Percentiles rank a stretch among this genome's conserved stretches.
Conservation (phyloP, 1,284 basidiomycete genomes). For the Sanghuangporus sanghuang region DNA sequence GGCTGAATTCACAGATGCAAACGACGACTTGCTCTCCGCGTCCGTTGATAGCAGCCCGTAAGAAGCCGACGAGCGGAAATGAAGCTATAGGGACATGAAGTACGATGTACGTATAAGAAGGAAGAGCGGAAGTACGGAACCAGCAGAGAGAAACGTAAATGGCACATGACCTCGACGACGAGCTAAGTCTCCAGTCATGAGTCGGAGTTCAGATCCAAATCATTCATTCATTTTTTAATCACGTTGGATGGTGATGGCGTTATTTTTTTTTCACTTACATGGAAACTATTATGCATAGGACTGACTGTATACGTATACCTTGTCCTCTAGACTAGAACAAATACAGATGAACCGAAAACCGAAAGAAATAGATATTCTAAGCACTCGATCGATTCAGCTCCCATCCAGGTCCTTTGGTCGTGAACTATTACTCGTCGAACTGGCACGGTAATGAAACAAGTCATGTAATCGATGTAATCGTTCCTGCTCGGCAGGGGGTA, state of each 20-base stretch:
- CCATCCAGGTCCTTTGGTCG: constrained; percentile 24
- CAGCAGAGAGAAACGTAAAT: neutral
- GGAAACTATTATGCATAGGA: neutral
- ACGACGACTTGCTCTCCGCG: neutral
- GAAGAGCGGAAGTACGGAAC: neutral
- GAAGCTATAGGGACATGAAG: neutral
- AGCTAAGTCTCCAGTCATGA: no score
- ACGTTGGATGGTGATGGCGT: neutral
- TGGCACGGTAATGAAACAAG: constrained; percentile 77
- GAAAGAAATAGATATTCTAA: neutral
- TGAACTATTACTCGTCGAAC: constrained; percentile 51
- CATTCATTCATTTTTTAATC: neutral
- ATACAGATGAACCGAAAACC: neutral
- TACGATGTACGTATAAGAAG: neutral
- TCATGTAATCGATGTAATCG: constrained; percentile 70
- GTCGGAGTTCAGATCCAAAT: no score
- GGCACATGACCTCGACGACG: neutral
- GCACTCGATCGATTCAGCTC: neutral
- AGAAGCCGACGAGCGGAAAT: neutral
- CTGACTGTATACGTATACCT: neutral
- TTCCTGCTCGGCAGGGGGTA: constrained; percentile 46
- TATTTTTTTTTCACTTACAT: neutral
- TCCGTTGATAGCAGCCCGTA: neutral
- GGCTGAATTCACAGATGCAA: neutral
- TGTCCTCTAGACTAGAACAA: neutral